Percentiles rank a stretch among this genome's conserved stretches.
These are phyloP conservation scores for Vitis hybrid DNA, from an alignment of 177 flowering plant species.

Conservation along the genomic window DNA sequence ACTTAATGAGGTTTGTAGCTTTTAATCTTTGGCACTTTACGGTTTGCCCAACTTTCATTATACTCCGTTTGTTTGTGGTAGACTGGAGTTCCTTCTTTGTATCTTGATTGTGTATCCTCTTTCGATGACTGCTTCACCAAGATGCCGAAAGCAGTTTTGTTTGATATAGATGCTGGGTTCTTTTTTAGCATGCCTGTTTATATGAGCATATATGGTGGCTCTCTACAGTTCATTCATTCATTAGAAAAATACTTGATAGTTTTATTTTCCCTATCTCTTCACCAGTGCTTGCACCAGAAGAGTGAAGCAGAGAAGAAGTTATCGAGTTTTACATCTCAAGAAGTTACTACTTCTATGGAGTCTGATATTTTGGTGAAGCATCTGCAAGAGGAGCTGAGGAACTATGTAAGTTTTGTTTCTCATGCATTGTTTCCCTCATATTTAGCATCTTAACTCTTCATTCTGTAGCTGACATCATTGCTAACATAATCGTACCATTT, in stretches of 20 bases:
- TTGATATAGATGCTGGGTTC: background rate
- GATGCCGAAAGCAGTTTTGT: background rate
- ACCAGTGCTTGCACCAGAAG: slow-evolving; percentile 70
- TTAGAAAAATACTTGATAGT: background rate
- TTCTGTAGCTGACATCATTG: background rate
- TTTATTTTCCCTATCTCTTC: slow-evolving; percentile 7
- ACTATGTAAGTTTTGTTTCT: slow-evolving; percentile 54
- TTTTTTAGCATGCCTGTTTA: background rate
- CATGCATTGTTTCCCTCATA: background rate
- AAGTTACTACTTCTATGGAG: slow-evolving; percentile 36
- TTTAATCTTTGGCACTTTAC: too few species aligned
- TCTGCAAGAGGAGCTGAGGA: slow-evolving; percentile 82
- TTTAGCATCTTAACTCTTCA: background rate
- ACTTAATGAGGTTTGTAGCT: slow-evolving; percentile 61
- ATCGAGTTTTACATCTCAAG: slow-evolving; percentile 37
- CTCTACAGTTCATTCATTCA: too few species aligned
- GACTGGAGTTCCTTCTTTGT: background rate
- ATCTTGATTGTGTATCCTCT: background rate
- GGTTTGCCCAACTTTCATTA: background rate
- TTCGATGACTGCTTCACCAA: background rate
- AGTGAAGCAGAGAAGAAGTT: slow-evolving; percentile 59
- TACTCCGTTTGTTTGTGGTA: background rate
- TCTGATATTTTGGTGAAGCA: slow-evolving; percentile 67
- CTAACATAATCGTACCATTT: background rate
- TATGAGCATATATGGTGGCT: background rate